Evolutionary conservation across 352 stramenopile species (phyloP), one percentile per base, ranked within the genome.

Genomic region (Detonula confervacea): DNA sequence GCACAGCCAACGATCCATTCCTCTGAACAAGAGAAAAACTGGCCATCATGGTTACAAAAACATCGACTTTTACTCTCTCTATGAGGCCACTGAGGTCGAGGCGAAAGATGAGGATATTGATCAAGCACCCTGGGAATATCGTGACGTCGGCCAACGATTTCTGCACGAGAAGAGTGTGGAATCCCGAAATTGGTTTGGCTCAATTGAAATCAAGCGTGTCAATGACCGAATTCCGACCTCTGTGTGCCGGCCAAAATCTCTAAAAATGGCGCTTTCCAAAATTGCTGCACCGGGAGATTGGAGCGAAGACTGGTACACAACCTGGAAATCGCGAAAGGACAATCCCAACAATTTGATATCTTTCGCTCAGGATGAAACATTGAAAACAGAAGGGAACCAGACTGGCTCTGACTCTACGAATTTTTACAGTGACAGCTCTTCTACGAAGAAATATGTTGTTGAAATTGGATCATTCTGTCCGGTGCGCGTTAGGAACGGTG

Each of bases 161-260:
- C 68, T 93, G 20, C 59, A 88, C 29, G 87, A 93, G 46, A 79
- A 86, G 46, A 93, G 87, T 61, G 35, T 91, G 16, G 87, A 90
- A 65, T 87, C 72, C 9, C 75, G 83, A n/a, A 93, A 93, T 51
- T 93, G 86, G 85, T 93, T 91, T 77, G 87, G 72, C 42, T 60
- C 71, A 16, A 68, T 81, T 60, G 60, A 71, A 11, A 18, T 60
- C 8, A 80, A 66, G 27, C 39, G 64, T 37, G 81, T 68, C 16
- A 93, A 93, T 70, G 70, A 90, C 22, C 79, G 70, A 70, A 63
- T 89, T 2, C 74, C 80, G 27, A 44, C 80, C 49, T 80, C 85
- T 54, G 68, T 91, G 14, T 80, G 62, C 49, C 75, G 70, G 14
- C 85, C 85, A 11, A 89, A 90, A 59, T 91, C 87, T 16, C 80